Evolutionary conservation across 2,329 filamentous ascomycete species (phyloP).

Genomic region (Fusarium hostae): DNA sequence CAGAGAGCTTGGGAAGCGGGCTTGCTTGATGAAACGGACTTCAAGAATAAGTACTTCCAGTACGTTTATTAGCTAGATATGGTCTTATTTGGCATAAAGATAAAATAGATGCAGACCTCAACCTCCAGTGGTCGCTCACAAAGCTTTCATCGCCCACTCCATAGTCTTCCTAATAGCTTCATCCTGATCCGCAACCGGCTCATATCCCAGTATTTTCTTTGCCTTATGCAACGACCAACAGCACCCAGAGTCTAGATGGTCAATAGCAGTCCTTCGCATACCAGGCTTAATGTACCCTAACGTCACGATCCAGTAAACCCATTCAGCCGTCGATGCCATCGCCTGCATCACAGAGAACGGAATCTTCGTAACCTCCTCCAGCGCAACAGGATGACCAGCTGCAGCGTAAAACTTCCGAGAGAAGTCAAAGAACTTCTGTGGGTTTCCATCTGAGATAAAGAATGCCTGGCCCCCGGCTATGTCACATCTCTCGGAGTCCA

Average conservation of each 20-base stretch:
- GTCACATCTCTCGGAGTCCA: accelerated
- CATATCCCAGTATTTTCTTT: background rate
- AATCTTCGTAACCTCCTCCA: background rate
- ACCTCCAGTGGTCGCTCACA: background rate
- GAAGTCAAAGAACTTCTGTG: background rate
- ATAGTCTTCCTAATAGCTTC: background rate
- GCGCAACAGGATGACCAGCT: background rate
- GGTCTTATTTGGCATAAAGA: no score
- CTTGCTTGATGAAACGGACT: conserved; percentile 27
- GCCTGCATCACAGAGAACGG: background rate
- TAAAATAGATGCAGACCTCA: background rate
- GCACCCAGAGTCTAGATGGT: background rate
- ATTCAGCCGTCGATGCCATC: background rate
- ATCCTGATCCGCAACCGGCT: background rate
- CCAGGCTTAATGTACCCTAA: background rate
- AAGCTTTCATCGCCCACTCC: background rate
- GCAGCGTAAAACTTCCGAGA: background rate
- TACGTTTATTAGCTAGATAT: conserved; percentile 8
- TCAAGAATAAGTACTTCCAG: conserved; percentile 28
- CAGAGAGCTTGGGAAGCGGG: conserved; percentile 18
- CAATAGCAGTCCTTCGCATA: background rate
- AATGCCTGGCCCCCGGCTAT: background rate
- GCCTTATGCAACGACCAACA: conserved; percentile 4
- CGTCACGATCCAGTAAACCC: background rate
- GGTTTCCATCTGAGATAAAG: background rate